Evolutionary conservation across 2,329 filamentous ascomycete species (phyloP).

Genomic region (Xylaria arbuscula): DNA sequence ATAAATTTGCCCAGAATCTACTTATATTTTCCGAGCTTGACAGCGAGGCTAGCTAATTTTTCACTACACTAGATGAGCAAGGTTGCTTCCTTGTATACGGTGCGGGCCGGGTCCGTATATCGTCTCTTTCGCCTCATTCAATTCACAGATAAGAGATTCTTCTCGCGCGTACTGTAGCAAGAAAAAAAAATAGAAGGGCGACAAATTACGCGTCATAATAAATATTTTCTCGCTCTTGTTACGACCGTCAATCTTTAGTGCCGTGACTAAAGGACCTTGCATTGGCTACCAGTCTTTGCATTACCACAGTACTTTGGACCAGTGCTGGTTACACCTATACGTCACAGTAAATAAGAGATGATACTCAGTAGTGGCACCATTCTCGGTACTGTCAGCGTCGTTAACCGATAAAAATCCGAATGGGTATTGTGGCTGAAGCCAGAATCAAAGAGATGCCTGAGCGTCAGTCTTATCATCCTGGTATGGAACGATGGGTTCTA

Average conservation of each 20-base stretch:
- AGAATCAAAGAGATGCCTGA: slow-evolving; percentile 6
- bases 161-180: background rate
- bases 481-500: slow-evolving; percentile 20
- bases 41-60: background rate
- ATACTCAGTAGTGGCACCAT: slow-evolving; percentile 15
- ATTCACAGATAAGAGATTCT: background rate
- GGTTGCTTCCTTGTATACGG: background rate
- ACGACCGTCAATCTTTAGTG: background rate
- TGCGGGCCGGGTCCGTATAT: background rate
- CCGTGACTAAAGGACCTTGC: background rate
- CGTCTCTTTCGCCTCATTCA: background rate
- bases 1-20: background rate
- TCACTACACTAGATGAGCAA: slow-evolving; percentile 6
- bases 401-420: background rate
- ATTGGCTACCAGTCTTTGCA: background rate
- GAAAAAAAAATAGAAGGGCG: background rate
- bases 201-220: background rate
- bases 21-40: background rate
- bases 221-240: background rate
- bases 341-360: background rate
- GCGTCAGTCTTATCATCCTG: background rate
- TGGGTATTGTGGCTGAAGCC: background rate
- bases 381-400: background rate
- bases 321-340: background rate
- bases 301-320: background rate